Conservation (phyloP, 2,329 filamentous ascomycete genomes). For the Arthrobotrys musiformis region DNA sequence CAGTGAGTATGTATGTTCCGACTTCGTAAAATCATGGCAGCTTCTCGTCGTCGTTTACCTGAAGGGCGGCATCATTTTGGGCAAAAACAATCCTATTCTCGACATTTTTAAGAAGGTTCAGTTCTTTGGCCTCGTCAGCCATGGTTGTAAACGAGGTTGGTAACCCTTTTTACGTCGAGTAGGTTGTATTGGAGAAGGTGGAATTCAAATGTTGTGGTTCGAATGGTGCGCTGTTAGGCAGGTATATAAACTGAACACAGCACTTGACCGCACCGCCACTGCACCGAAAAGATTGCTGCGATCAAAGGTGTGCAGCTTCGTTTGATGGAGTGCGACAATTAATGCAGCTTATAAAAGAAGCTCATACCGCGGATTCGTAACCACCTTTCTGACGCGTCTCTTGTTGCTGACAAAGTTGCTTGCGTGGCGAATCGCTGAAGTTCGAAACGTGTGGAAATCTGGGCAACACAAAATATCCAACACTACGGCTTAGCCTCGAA, state of each 20-base stretch:
- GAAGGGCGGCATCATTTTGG: slow-evolving; percentile 83
- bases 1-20: neutral
- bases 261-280: slow-evolving; percentile 23
- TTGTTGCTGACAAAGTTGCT: slow-evolving; percentile 54
- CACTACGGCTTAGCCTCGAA: neutral
- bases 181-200: slow-evolving; percentile 11
- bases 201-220: slow-evolving; percentile 3
- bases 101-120: slow-evolving; percentile 83
- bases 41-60: slow-evolving; percentile 18
- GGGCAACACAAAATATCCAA: slow-evolving; percentile 43
- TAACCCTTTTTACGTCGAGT: neutral
- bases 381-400: slow-evolving; percentile 49
- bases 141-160: slow-evolving; percentile 5
- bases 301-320: slow-evolving; percentile 3
- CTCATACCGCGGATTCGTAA: slow-evolving; percentile 37
- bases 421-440: slow-evolving; percentile 47
- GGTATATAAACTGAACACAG: neutral
- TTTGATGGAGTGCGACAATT: neutral
- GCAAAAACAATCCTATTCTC: slow-evolving; percentile 85
- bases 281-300: slow-evolving; percentile 6
- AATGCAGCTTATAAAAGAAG: slow-evolving; percentile 27
- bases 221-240: neutral
- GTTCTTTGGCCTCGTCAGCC: slow-evolving; percentile 74
- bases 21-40: neutral
- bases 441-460: slow-evolving; percentile 4